These are phyloP conservation scores for Aspergillus piperis DNA, from an alignment of 2,329 filamentous ascomycete genomes.

Conservation along the genomic window DNA sequence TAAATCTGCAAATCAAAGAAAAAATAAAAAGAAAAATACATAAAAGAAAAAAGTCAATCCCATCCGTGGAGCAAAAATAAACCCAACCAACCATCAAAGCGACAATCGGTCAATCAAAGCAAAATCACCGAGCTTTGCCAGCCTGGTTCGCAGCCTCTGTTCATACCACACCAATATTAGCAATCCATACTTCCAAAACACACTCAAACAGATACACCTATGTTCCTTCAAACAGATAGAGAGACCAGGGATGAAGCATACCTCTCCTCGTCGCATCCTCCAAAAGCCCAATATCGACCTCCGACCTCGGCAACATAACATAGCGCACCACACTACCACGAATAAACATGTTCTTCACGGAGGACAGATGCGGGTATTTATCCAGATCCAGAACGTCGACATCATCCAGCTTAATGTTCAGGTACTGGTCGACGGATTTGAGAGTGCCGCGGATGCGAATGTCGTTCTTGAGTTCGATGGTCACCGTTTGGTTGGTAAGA, in stretches of 20 bases:
- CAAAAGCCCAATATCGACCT: constrained; percentile 81
- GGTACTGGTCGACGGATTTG: constrained; percentile 97
- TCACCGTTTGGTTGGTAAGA: constrained; percentile 94
- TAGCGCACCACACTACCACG: constrained; percentile 90
- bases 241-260: constrained; percentile 38
- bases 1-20: constrained; percentile 8
- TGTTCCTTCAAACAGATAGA: neutral
- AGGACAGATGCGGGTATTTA: constrained; percentile 88
- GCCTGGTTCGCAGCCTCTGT: constrained; percentile 54
- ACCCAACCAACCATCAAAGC: neutral
- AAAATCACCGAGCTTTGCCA: constrained; percentile 47
- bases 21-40: neutral
- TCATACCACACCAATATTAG: constrained; percentile 13
- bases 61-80: neutral
- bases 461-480: constrained; percentile 98
- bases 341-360: constrained; percentile 96
- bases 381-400: constrained; percentile 90
- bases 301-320: constrained; percentile 78
- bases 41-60: constrained; percentile 17
- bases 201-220: too few relatives aligned
- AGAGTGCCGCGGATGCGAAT: constrained; percentile 93
- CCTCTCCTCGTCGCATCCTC: constrained; percentile 91
- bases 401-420: constrained; percentile 98
- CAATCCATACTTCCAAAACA: neutral
- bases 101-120: neutral